Conservation (phyloP, 148 eudicot genomes). For the Heliosperma pusillum region DNA sequence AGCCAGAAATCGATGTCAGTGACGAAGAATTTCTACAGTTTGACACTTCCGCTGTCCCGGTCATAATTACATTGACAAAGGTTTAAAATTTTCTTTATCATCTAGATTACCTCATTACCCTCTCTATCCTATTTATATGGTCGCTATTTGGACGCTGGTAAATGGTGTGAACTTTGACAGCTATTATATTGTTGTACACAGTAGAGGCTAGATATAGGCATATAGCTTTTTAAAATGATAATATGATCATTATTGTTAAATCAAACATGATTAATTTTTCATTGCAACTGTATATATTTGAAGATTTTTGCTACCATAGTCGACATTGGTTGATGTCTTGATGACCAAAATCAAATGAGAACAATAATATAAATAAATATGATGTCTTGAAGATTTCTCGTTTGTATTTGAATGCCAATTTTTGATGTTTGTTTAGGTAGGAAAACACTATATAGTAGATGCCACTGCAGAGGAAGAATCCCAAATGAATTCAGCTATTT, state of each 20-base stretch:
- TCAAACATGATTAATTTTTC: conserved; percentile 22
- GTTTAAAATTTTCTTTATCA: conserved; percentile 25
- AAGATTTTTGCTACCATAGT: too few relatives aligned
- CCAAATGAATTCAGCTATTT: conserved; percentile 84
- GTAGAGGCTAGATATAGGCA: too few relatives aligned
- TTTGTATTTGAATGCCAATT: neutral
- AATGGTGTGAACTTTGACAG: neutral
- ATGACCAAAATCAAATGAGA: too few relatives aligned
- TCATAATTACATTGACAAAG: conserved; percentile 83
- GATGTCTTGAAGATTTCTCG: too few relatives aligned
- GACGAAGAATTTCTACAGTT: conserved; percentile 88
- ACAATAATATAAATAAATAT: too few relatives aligned
- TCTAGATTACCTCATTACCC: conserved; percentile 1
- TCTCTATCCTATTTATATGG: neutral
- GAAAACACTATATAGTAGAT: conserved; percentile 84
- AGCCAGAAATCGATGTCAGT: conserved; percentile 86
- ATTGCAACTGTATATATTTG: conserved; percentile 42
- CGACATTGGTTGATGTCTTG: too few relatives aligned
- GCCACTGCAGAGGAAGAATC: conserved; percentile 92
- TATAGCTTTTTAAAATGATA: too few relatives aligned
- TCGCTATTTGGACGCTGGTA: neutral
- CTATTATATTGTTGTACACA: neutral
- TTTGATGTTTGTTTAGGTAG: conserved; percentile 42
- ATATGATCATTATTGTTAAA: too few relatives aligned
- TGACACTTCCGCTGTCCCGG: conserved; percentile 80